Conservation (phyloP, 164 flowering plant species). For the Berberis thunbergii region DNA sequence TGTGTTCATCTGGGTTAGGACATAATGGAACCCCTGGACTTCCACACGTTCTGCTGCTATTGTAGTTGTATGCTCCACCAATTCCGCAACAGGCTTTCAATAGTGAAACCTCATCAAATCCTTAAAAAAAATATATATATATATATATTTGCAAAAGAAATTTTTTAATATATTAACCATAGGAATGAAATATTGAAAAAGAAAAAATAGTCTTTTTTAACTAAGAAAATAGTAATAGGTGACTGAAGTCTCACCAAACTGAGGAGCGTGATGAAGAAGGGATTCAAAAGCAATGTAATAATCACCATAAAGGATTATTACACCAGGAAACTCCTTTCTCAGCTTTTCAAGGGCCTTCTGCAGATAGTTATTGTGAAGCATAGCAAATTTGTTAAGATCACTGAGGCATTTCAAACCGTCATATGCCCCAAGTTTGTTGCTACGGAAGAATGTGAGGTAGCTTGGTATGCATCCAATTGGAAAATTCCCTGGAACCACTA, state of each 20-base stretch:
- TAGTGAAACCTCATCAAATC: no score
- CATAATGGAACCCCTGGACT: not conserved
- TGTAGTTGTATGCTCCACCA: not conserved
- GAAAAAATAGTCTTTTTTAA: no score
- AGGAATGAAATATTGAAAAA: no score
- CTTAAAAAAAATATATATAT: no score
- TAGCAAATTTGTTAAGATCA: conserved; percentile 8
- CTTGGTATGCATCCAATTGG: conserved; percentile 19
- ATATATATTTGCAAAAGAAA: no score
- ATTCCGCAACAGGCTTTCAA: no score
- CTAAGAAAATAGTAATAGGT: no score
- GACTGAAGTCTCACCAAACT: not conserved
- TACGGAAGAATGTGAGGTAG: conserved; percentile 4
- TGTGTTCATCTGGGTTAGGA: not conserved
- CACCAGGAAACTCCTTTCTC: conserved; percentile 11
- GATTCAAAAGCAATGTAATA: conserved; percentile 3
- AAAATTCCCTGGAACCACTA: conserved; percentile 16
- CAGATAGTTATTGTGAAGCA: conserved; percentile 12
- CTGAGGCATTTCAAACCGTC: conserved; percentile 14
- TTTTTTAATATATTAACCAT: no score
- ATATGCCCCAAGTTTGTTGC: conserved; percentile 7
- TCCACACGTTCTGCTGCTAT: not conserved
- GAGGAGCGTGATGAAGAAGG: conserved; percentile 1
- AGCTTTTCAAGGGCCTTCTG: conserved; percentile 8
- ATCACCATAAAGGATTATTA: conserved; percentile 1